phyloP scores from a whole-genome alignment of 2,329 filamentous ascomycete genomes.

The Ophiostoma triangulosporum region DNA sequence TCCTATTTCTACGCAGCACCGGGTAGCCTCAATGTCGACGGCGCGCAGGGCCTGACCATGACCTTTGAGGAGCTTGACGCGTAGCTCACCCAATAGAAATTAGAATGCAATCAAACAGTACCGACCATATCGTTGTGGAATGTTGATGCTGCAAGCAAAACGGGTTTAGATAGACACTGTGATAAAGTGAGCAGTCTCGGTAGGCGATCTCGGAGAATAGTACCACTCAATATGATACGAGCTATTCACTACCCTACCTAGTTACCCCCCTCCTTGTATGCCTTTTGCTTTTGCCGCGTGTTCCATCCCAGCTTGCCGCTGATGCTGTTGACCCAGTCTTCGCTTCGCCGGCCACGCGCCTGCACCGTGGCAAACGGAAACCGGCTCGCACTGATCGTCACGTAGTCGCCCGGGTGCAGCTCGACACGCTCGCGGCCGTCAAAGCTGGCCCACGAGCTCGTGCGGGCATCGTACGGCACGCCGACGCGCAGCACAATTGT shows the following conservation, averaged over 20 bases:
- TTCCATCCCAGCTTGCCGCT: slow-evolving; percentile 72
- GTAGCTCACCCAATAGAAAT: neutral
- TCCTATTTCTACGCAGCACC: too few species aligned
- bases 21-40: slow-evolving; percentile 33
- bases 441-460: slow-evolving; percentile 92
- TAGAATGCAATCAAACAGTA: too few species aligned
- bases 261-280: slow-evolving; percentile 34
- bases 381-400: slow-evolving; percentile 67
- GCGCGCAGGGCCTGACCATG: slow-evolving; percentile 31
- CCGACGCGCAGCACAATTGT: slow-evolving; percentile 87
- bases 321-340: slow-evolving; percentile 76
- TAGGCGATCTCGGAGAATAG: neutral
- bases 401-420: slow-evolving; percentile 65
- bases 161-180: too few species aligned
- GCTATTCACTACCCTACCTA: too few species aligned
- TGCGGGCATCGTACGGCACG: slow-evolving; percentile 86
- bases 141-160: too few species aligned
- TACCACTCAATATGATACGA: too few species aligned
- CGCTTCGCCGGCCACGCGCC: slow-evolving; percentile 51
- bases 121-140: too few species aligned
- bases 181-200: too few species aligned
- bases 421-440: slow-evolving; percentile 85
- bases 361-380: slow-evolving; percentile 67
- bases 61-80: slow-evolving; percentile 29
- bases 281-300: slow-evolving; percentile 63